phyloP scores from a whole-genome alignment of 2,329 filamentous ascomycete species.

The Rhynchosporium graminicola region DNA sequence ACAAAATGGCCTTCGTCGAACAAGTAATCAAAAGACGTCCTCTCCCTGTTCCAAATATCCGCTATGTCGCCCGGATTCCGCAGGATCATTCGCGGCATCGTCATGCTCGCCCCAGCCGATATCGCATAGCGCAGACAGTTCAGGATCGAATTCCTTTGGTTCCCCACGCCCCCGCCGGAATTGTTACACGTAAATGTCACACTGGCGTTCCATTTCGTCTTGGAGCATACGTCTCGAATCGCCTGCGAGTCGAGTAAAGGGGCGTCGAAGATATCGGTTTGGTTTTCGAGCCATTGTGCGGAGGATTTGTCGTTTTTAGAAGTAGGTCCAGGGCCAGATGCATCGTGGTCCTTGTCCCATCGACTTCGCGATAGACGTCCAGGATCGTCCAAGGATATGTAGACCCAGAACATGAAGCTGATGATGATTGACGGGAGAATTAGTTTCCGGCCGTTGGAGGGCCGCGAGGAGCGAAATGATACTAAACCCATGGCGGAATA shows the following conservation, averaged over 20 bases:
- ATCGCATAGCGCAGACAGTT: slow-evolving; percentile 38
- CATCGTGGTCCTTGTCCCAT: neutral
- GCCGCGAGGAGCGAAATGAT: slow-evolving; percentile 2
- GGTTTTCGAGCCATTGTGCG: neutral
- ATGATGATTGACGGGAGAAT: neutral
- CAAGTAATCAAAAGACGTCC: slow-evolving; percentile 32
- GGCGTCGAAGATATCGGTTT: slow-evolving; percentile 29
- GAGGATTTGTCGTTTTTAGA: neutral
- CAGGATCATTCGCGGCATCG: slow-evolving; percentile 29
- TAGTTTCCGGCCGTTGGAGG: slow-evolving; percentile 1
- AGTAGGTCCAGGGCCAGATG: neutral
- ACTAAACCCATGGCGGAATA: slow-evolving; percentile 2
- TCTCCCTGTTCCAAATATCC: slow-evolving; percentile 26
- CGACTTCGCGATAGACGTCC: neutral
- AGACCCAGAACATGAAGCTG: neutral
- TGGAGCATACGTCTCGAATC: slow-evolving; percentile 30
- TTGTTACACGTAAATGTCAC: slow-evolving; percentile 36
- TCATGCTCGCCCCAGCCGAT: slow-evolving; percentile 32
- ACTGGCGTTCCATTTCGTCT: slow-evolving; percentile 34
- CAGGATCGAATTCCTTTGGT: slow-evolving; percentile 38
- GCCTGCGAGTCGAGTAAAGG: slow-evolving; percentile 31
- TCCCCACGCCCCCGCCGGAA: slow-evolving; percentile 37
- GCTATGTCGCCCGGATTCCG: slow-evolving; percentile 29
- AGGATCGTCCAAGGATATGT: neutral
- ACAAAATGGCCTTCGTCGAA: slow-evolving; percentile 36